These are phyloP conservation scores for Phytophthora pseudosyringae DNA, from an alignment of 352 stramenopile species.

Conservation along the genomic window DNA sequence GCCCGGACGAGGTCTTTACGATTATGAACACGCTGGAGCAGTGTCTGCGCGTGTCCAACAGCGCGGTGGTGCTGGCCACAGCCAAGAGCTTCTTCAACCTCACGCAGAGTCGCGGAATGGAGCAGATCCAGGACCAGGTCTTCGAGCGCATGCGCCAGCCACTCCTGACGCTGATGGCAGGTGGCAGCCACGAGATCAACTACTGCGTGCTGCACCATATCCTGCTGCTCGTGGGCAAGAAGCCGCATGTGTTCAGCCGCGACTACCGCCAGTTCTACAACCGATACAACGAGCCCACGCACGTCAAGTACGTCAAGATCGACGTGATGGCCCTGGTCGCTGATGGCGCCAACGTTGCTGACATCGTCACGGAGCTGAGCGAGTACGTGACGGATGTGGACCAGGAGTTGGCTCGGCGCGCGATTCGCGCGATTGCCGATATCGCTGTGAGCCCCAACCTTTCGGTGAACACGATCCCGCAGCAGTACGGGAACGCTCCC, in stretches of 20 bases:
- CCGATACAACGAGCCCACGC: slow-evolving; percentile 97
- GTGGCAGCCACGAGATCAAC: slow-evolving; percentile 92
- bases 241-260: slow-evolving; percentile 96
- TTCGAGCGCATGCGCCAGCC: slow-evolving; percentile 94
- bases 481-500: slow-evolving; percentile 53
- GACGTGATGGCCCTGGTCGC: slow-evolving; percentile 95
- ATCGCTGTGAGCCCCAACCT: slow-evolving; percentile 92
- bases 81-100: slow-evolving; percentile 98
- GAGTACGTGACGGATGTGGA: slow-evolving; percentile 98
- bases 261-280: slow-evolving; percentile 99
- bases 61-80: slow-evolving; percentile 95
- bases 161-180: slow-evolving; percentile 98
- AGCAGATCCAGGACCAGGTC: slow-evolving; percentile 89
- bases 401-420: slow-evolving; percentile 90
- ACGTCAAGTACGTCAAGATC: slow-evolving; percentile 99
- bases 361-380: slow-evolving; percentile 97
- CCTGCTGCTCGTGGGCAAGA: slow-evolving; percentile 94
- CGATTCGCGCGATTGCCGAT: slow-evolving; percentile 94
- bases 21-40: slow-evolving; percentile 99
- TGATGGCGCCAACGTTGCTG: slow-evolving; percentile 92
- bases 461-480: slow-evolving; percentile 45
- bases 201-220: slow-evolving; percentile 98
- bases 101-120: slow-evolving; percentile 88
- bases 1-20: slow-evolving; percentile 96
- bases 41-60: slow-evolving; percentile 96